Evolutionary conservation across 2,329 filamentous ascomycete genomes (phyloP), one percentile per base, ranked within the genome.

Genomic region (Emergomyces orientalis): DNA sequence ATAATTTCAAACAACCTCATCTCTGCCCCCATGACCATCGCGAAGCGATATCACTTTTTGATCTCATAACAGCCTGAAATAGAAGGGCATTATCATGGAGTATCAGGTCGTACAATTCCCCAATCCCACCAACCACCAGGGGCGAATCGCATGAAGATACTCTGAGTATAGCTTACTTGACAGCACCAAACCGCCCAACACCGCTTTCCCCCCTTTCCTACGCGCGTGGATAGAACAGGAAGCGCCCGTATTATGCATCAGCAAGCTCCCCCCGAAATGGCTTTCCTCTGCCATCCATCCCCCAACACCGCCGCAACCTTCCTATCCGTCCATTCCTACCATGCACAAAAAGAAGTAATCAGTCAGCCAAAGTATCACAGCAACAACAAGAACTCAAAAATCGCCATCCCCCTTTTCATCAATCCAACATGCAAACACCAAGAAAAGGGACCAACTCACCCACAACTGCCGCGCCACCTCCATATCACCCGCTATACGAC

Each of bases 381-480:
- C 6, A 47, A 47, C n/a, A 22, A 47, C 43, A n/a, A 22, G 5
- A 11, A 8, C n/a, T 41, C 34, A 11, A 27, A 25, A 41, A 41
- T 2, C 9, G 27, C 19, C 8, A 17, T 41, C 19, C 9, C 9
- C 1, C 19, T 8, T 27, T 3, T 8, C 37, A 11, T 14, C 4
- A 27, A 45, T 30, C 14, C 2, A 7, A 27, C 14, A 19, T n/a
- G 9, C 25, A 43, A 17, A 3, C 22, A 59, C 37, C 2, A 37
- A 37, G 64, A 45, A 22, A 45, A 45, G 9, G 43, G 19, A n/a
- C 43, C 19, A 17, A 45, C 61, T 62, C 62, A 68, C 71, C 74
- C 75, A 77, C 54, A 77, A 58, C 59, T 71, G 67, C 37, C 63
- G 65, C 37, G 70, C 71, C 39, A 77, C 62, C 45, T 71, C 65